Conservation (phyloP, 2,329 filamentous ascomycete species). For the Fusarium irregulare region DNA sequence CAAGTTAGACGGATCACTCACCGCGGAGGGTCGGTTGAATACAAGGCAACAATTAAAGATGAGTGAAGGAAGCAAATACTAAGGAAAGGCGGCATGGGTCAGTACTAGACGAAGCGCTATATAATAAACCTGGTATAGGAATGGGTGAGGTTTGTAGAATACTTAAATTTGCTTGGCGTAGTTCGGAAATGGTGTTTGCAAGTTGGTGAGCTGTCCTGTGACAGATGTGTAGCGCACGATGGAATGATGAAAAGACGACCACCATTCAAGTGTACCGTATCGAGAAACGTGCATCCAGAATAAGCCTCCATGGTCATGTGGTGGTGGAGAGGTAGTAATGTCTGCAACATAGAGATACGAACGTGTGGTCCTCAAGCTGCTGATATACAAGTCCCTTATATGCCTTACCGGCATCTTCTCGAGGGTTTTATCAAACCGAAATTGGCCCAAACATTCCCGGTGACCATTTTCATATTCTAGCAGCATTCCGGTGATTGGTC, state of each 20-base stretch:
- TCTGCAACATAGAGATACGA: not conserved
- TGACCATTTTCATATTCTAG: constrained; percentile 19
- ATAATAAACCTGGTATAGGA: no score
- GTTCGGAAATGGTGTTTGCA: not conserved
- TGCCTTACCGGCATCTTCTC: not conserved
- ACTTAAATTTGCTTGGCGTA: not conserved
- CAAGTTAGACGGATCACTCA: not conserved
- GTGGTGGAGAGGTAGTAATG: not conserved
- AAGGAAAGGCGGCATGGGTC: no score
- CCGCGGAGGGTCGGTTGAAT: no score
- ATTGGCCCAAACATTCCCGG: constrained; percentile 19
- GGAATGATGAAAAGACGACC: not conserved
- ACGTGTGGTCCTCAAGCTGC: not conserved
- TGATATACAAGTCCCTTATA: not conserved
- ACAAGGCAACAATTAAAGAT: no score
- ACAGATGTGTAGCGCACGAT: not conserved
- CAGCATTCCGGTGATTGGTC: constrained; percentile 8
- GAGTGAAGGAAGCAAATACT: no score
- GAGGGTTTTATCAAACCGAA: constrained; percentile 18
- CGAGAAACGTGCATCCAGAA: not conserved
- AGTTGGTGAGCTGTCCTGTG: not conserved
- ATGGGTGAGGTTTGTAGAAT: not conserved
- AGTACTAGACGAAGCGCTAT: no score
- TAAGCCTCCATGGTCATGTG: not conserved
- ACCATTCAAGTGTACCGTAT: not conserved